Evolutionary conservation across 2,329 filamentous ascomycete species (phyloP).

Genomic region (Aspergillus ustus): DNA sequence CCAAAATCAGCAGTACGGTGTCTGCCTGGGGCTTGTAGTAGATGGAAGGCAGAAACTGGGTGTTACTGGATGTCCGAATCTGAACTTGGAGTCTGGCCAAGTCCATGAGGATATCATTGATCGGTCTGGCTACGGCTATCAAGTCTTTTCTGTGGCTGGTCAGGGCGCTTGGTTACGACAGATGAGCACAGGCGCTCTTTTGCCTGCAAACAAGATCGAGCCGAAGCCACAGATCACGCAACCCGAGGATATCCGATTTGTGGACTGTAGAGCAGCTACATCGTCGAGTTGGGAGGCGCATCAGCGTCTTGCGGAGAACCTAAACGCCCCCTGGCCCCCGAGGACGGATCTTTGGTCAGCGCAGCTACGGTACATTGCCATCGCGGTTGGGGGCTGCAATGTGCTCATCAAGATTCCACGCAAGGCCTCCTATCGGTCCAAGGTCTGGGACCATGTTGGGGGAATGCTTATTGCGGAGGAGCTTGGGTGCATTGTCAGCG

Average conservation of each 20-base stretch:
- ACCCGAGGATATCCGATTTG: constrained; percentile 47
- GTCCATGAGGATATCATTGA: constrained; percentile 50
- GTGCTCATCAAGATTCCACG: constrained; percentile 55
- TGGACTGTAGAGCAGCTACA: constrained; percentile 46
- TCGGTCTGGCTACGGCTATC: constrained; percentile 51
- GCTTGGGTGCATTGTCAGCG: constrained; percentile 55
- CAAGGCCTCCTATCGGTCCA: constrained; percentile 49
- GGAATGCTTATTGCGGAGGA: constrained; percentile 58
- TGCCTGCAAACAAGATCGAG: constrained; percentile 38
- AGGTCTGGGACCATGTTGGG: constrained; percentile 62
- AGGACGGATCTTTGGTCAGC: constrained; percentile 57
- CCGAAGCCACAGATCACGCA: constrained; percentile 30
- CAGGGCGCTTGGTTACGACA: constrained; percentile 48
- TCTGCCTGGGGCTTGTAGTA: constrained; percentile 63
- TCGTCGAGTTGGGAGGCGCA: constrained; percentile 46
- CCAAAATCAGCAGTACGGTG: constrained; percentile 64
- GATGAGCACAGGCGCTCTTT: constrained; percentile 41
- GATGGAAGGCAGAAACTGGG: constrained; percentile 62
- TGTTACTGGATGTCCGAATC: constrained; percentile 66
- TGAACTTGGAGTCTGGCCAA: constrained; percentile 48
- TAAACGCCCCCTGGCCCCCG: constrained; percentile 52
- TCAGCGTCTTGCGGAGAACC: constrained; percentile 42
- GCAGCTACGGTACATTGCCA: constrained; percentile 59
- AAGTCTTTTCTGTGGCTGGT: constrained; percentile 55
- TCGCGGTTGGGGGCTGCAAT: constrained; percentile 56